These are phyloP conservation scores for Penicillium sp. DNA, from an alignment of 2,329 filamentous ascomycete species.

Conservation along the genomic window DNA sequence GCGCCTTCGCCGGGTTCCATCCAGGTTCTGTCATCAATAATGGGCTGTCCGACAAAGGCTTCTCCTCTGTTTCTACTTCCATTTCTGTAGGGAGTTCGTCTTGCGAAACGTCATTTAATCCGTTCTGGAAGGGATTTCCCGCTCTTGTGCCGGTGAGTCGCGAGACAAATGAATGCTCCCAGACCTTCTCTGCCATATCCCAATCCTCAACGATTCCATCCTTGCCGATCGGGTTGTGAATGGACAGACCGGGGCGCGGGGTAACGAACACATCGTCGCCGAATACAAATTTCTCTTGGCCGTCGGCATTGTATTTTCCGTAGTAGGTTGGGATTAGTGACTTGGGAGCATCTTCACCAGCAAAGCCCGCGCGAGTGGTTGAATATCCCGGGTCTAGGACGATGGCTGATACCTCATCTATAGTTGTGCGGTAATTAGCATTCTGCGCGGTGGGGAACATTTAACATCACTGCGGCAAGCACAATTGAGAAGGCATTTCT, in stretches of 20 bases:
- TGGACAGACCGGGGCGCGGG: conserved; percentile 71
- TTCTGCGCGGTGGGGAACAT: background rate
- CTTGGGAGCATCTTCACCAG: conserved; percentile 96
- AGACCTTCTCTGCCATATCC: conserved; percentile 84
- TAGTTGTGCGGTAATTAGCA: background rate
- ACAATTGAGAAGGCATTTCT: background rate
- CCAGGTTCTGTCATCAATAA: conserved; percentile 90
- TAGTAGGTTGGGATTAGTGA: conserved; percentile 90
- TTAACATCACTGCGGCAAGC: background rate
- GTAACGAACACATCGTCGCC: conserved; percentile 88
- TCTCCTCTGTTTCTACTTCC: conserved; percentile 65
- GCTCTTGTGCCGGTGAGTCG: conserved; percentile 76
- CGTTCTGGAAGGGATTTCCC: conserved; percentile 70
- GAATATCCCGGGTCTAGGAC: conserved; percentile 94
- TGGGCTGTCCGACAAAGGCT: conserved; percentile 82
- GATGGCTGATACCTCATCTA: conserved; percentile 96
- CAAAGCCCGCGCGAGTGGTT: conserved; percentile 88
- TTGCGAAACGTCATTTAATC: conserved; percentile 67
- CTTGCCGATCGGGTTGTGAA: conserved; percentile 86
- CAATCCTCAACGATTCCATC: conserved; percentile 94
- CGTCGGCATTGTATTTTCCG: conserved; percentile 58
- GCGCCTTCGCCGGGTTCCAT: conserved; percentile 83
- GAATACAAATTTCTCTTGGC: conserved; percentile 64
- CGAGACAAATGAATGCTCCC: conserved; percentile 89
- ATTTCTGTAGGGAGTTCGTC: conserved; percentile 59